Percentiles rank a stretch among this genome's conserved stretches.
These are phyloP conservation scores for Rickenella mellea DNA, from an alignment of 768 basidiomycete species.

Conservation along the genomic window DNA sequence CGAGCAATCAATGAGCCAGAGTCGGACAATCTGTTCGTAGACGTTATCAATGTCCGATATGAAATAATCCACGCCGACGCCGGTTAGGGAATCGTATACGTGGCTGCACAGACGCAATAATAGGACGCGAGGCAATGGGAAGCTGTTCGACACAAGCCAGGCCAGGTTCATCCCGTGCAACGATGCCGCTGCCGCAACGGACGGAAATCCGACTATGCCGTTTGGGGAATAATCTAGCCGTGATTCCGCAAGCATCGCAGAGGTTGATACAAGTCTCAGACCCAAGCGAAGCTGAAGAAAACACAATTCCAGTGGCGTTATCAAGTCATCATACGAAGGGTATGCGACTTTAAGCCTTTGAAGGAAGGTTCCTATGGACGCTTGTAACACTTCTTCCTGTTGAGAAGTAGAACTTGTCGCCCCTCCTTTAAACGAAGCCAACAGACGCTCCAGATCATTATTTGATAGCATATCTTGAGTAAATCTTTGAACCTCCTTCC, in stretches of 20 bases:
- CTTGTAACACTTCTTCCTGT: constrained; percentile 68
- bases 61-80: constrained; percentile 22
- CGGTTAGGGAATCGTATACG: constrained; percentile 32
- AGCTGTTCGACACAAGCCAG: too few species aligned
- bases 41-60: constrained; percentile 32
- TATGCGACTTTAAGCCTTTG: constrained; percentile 66
- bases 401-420: constrained; percentile 24
- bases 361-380: constrained; percentile 68
- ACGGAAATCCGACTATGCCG: too few species aligned
- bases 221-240: too few species aligned
- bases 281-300: constrained; percentile 65
- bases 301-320: constrained; percentile 53
- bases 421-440: not conserved
- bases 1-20: constrained; percentile 79
- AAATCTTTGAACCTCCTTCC: constrained; percentile 48
- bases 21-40: constrained; percentile 64
- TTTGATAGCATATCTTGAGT: not conserved
- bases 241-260: too few species aligned
- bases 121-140: too few species aligned
- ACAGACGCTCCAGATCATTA: not conserved
- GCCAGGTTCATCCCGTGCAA: too few species aligned
- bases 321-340: constrained; percentile 62
- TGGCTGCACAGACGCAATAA: too few species aligned
- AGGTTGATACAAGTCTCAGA: constrained; percentile 51
- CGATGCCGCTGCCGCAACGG: too few species aligned